Base-by-base conservation (phyloP, 2,329 filamentous ascomycete species). In the Pseudogymnoascus verrucosus region DNA sequence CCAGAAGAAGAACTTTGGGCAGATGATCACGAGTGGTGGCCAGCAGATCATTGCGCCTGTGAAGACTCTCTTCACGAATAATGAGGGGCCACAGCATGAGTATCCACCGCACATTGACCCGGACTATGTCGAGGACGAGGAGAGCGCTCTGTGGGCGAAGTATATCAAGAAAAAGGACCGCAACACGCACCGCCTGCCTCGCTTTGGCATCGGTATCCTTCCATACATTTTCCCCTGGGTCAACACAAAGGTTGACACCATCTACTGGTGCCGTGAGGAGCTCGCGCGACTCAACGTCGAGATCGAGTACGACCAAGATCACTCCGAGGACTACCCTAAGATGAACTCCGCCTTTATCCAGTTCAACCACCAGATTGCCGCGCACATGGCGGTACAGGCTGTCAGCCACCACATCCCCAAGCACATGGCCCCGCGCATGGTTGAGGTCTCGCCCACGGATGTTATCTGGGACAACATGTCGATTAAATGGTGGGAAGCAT, bases 261-360 rank as follows among this genome's bases (percentile, higher is more conserved):
- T 99, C 68, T 92, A 96, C 72, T 89, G 93, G 79, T 96, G 91
- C 69, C 89, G 95, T 2, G 85, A 87, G 67, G 89, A 98, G 74
- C 76, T 99, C 28, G 93, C 95, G 16, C 85, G 90, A 12, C 79
- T 98, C 16, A 99, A 98, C 68, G 72, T 93, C 62, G 93, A 98
- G 73, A 97, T 99, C 62, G 93, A 97, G 69, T 80, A 88, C 51
- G 95, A 98, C 68, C 95, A 99, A 73, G 83, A 88, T 62, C 82
- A 95, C 60, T 89, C 90, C 0, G 93, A 97, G 68, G 86, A 88
- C 4, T 98, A 91, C 67, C 93, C 93, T 0, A 78, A 93, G 57
- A 96, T 97, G 92, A 96, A 90, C 71, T 96, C 93, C 0, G 95
- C 95, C 0, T 99, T 99, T 70, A 92, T 99, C 66, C 95, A 99